phyloP scores from a whole-genome alignment of 441 rosid genomes.

The Pelargonium fulgidum region DNA sequence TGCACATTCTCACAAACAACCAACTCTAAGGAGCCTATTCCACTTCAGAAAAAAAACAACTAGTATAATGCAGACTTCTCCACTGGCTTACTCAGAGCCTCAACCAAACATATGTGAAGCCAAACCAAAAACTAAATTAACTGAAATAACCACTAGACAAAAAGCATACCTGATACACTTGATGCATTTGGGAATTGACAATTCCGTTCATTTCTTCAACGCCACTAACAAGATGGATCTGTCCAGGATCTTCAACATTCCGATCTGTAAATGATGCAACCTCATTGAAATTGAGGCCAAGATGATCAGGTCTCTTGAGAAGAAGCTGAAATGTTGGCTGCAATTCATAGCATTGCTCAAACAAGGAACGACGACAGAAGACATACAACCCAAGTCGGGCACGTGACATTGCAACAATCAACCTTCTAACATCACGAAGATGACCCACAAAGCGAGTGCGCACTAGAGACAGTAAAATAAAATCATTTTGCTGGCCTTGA shows the following conservation, averaged over 20 bases:
- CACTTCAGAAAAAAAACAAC: not conserved
- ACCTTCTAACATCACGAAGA: constrained; percentile 94
- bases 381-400: constrained; percentile 91
- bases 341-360: constrained; percentile 94
- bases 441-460: constrained; percentile 97
- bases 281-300: constrained; percentile 63
- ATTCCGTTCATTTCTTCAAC: constrained; percentile 73
- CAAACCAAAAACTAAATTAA: constrained; percentile 2
- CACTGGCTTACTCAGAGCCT: not conserved
- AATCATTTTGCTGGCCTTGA: constrained; percentile 98
- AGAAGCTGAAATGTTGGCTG: constrained; percentile 85
- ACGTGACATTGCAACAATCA: constrained; percentile 98
- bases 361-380: constrained; percentile 84
- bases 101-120: not conserved
- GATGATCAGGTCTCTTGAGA: constrained; percentile 83
- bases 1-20: constrained; percentile 1
- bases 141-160: constrained; percentile 8
- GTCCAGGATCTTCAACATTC: constrained; percentile 58
- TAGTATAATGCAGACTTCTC: not conserved
- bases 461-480: constrained; percentile 85
- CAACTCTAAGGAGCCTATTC: not conserved
- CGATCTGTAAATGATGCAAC: constrained; percentile 64
- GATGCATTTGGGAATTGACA: constrained; percentile 48
- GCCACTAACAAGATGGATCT: constrained; percentile 50
- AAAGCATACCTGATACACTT: constrained; percentile 51